Evolutionary conservation across 2,329 filamentous ascomycete genomes (phyloP).

Genomic region (Pestalotiopsis sp.): DNA sequence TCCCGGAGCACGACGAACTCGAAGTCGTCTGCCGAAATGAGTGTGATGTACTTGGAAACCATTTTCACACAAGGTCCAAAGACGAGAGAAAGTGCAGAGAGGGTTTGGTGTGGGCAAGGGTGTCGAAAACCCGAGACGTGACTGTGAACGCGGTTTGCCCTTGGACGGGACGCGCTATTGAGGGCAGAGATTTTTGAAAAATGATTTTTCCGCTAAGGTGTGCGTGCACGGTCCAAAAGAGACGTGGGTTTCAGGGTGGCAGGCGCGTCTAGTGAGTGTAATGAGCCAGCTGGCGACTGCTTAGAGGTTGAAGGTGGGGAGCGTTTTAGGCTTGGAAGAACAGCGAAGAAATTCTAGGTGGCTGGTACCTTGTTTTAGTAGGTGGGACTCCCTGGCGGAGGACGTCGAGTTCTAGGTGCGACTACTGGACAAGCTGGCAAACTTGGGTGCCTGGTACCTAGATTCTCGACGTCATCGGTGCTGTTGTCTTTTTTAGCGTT

Average conservation of each 20-base stretch:
- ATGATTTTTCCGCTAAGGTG: too few relatives aligned
- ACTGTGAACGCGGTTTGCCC: neutral
- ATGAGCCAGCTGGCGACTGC: neutral
- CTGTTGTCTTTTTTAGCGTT: neutral
- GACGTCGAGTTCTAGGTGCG: neutral
- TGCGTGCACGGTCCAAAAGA: too few relatives aligned
- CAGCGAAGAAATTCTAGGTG: neutral
- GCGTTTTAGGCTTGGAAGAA: neutral
- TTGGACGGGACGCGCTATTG: too few relatives aligned
- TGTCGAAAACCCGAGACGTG: neutral
- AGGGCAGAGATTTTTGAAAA: too few relatives aligned
- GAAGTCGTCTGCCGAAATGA: conserved; percentile 75
- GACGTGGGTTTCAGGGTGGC: too few relatives aligned
- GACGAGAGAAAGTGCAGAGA: conserved; percentile 16
- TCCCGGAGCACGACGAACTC: conserved; percentile 77
- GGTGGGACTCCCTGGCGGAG: neutral
- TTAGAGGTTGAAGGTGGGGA: neutral
- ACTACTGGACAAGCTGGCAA: too few relatives aligned
- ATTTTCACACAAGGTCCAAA: conserved; percentile 21
- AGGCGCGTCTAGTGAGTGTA: neutral
- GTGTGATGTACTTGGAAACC: conserved; percentile 71
- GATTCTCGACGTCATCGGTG: neutral
- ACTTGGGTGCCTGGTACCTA: neutral
- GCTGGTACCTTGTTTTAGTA: neutral
- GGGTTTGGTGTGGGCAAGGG: neutral